phyloP scores from a whole-genome alignment of 2,329 filamentous ascomycete genomes.

The Cladosporium sp. region DNA sequence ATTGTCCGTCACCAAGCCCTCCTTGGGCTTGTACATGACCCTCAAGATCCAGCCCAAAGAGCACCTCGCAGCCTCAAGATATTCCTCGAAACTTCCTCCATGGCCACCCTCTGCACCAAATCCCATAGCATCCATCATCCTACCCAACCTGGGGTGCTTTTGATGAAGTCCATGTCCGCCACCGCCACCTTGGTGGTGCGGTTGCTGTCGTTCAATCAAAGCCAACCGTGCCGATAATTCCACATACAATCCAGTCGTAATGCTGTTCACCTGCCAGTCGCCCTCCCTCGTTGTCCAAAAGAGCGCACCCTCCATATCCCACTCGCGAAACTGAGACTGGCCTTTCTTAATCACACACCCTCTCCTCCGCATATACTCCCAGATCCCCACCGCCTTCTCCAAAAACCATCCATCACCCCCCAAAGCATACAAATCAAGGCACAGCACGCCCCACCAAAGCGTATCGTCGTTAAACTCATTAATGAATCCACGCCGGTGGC shows the following conservation, averaged over 20 bases:
- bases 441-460: constrained; percentile 24
- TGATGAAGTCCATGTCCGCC: not conserved
- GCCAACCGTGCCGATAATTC: constrained; percentile 23
- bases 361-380: constrained; percentile 16
- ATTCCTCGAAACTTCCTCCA: constrained; percentile 9
- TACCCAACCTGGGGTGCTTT: constrained; percentile 12
- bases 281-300: constrained; percentile 20
- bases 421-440: constrained; percentile 20
- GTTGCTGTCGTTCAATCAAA: constrained; percentile 10
- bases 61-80: constrained; percentile 18
- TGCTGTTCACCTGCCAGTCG: constrained; percentile 19
- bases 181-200: not conserved
- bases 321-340: constrained; percentile 15
- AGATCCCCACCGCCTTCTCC: constrained; percentile 18
- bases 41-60: constrained; percentile 24
- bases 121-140: constrained; percentile 7
- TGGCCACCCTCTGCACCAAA: not conserved
- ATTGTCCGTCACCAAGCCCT: constrained; percentile 23
- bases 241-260: constrained; percentile 20
- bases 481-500: constrained; percentile 17
- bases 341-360: constrained; percentile 17
- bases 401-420: constrained; percentile 21
- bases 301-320: constrained; percentile 23
- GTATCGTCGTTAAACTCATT: constrained; percentile 26
- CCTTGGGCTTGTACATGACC: constrained; percentile 21